These are phyloP conservation scores for Penicillium sp. DNA, from an alignment of 2,329 filamentous ascomycete species.

Conservation along the genomic window DNA sequence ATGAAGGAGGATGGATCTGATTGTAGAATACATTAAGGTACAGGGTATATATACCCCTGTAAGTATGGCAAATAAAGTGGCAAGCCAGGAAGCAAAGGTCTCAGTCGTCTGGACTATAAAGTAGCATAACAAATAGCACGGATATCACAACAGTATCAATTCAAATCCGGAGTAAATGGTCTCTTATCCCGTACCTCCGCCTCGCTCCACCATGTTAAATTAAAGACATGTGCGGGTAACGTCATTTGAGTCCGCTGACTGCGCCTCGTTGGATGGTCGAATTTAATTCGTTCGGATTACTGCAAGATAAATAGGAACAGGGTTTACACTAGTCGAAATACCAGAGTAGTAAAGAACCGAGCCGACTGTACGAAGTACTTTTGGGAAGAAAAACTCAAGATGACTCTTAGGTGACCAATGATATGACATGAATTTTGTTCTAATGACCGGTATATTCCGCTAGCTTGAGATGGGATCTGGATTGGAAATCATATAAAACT, in stretches of 20 bases:
- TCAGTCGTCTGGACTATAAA: too few relatives aligned
- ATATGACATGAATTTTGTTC: background rate
- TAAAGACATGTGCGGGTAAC: background rate
- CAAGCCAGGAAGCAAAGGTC: too few relatives aligned
- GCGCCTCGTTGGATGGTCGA: background rate
- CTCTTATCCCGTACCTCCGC: background rate
- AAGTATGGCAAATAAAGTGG: too few relatives aligned
- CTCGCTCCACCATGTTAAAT: background rate
- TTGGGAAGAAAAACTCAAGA: background rate
- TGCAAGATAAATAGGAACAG: background rate
- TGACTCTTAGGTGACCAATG: background rate
- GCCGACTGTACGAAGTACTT: background rate
- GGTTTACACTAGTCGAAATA: slow-evolving; percentile 1
- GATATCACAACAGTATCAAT: too few relatives aligned
- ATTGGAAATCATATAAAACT: slow-evolving; percentile 1
- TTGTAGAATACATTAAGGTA: too few relatives aligned
- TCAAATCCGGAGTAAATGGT: background rate
- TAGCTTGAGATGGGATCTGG: background rate
- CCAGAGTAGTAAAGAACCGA: background rate
- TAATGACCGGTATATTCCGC: background rate
- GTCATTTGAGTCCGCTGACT: background rate
- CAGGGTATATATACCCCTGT: too few relatives aligned
- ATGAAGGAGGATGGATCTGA: too few relatives aligned
- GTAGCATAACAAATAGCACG: too few relatives aligned
- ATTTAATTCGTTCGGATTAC: background rate